A percentile compares a stretch with the other conserved stretches of the same genome.
These are phyloP conservation scores for Globisporangium nagaii DNA, from an alignment of 352 stramenopile genomes.

Conservation along the genomic window DNA sequence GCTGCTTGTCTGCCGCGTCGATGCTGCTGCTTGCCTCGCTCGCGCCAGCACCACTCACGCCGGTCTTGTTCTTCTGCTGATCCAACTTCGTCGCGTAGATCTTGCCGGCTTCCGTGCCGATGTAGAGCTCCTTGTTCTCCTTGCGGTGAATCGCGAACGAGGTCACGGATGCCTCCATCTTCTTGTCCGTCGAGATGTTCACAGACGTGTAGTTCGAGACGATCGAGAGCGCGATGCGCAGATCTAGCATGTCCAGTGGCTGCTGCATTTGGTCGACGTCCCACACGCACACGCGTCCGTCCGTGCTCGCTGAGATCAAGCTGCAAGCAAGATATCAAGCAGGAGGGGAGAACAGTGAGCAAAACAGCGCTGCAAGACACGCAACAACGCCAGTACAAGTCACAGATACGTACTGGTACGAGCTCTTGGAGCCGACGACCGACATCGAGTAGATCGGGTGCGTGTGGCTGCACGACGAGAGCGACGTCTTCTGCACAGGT, in stretches of 20 bases:
- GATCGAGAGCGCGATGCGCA: conserved; percentile 75
- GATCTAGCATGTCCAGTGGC: conserved; percentile 77
- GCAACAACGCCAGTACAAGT: neutral
- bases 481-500: conserved; percentile 79
- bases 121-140: conserved; percentile 80
- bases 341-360: conserved; percentile 4
- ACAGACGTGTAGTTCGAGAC: conserved; percentile 67
- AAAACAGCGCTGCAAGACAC: too few species aligned
- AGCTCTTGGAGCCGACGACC: conserved; percentile 75
- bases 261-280: conserved; percentile 82
- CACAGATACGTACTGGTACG: conserved; percentile 55
- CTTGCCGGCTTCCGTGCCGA: conserved; percentile 80
- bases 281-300: conserved; percentile 84
- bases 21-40: conserved; percentile 12
- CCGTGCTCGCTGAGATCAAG: conserved; percentile 81
- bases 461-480: conserved; percentile 78
- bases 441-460: conserved; percentile 86
- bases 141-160: conserved; percentile 78
- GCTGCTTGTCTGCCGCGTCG: conserved; percentile 33
- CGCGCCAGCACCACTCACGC: conserved; percentile 6
- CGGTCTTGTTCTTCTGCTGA: conserved; percentile 62
- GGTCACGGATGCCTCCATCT: conserved; percentile 83
- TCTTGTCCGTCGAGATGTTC: conserved; percentile 66
- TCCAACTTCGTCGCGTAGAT: conserved; percentile 74
- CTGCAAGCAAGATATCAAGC: conserved; percentile 19